Conservation (phyloP, 2,329 filamentous ascomycete species). For the Byssoonygena ceratinophila region DNA sequence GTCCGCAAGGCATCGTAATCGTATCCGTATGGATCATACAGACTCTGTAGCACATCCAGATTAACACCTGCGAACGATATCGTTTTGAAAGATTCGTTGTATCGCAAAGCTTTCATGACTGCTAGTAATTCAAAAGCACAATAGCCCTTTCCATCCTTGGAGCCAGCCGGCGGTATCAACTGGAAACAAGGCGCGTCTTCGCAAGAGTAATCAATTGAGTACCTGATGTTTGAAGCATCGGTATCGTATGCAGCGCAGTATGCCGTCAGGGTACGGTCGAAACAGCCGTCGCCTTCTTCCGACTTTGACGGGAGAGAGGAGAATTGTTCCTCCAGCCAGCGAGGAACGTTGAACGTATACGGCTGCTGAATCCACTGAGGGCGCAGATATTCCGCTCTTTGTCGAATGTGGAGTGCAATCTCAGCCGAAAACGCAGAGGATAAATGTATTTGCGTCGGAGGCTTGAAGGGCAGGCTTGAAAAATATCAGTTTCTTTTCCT, state of each 20-base stretch:
- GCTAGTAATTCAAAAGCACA: conserved; percentile 54
- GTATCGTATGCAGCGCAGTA: conserved; percentile 60
- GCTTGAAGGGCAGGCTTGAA: conserved; percentile 44
- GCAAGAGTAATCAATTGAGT: conserved; percentile 49
- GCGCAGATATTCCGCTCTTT: conserved; percentile 52
- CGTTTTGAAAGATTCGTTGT: conserved; percentile 58
- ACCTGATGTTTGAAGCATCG: conserved; percentile 56
- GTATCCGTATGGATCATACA: conserved; percentile 49
- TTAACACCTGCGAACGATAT: conserved; percentile 57
- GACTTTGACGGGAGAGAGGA: conserved; percentile 38
- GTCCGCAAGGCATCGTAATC: conserved; percentile 54
- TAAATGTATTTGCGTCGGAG: conserved; percentile 47
- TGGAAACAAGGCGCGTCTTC: conserved; percentile 60
- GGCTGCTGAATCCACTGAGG: conserved; percentile 56
- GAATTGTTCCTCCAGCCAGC: conserved; percentile 41
- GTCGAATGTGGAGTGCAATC: conserved; percentile 52
- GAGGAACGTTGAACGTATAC: conserved; percentile 52
- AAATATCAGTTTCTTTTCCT: not conserved
- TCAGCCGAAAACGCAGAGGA: conserved; percentile 55
- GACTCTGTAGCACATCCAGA: conserved; percentile 53
- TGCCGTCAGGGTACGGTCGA: conserved; percentile 57
- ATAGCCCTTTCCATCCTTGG: conserved; percentile 44
- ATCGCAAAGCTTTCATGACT: conserved; percentile 57
- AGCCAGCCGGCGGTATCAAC: conserved; percentile 47
- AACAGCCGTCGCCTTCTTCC: conserved; percentile 50